Evolutionary conservation across 345 rosid species (phyloP), one percentile per base, ranked within the genome.

Genomic region (Lepidium didymum): DNA sequence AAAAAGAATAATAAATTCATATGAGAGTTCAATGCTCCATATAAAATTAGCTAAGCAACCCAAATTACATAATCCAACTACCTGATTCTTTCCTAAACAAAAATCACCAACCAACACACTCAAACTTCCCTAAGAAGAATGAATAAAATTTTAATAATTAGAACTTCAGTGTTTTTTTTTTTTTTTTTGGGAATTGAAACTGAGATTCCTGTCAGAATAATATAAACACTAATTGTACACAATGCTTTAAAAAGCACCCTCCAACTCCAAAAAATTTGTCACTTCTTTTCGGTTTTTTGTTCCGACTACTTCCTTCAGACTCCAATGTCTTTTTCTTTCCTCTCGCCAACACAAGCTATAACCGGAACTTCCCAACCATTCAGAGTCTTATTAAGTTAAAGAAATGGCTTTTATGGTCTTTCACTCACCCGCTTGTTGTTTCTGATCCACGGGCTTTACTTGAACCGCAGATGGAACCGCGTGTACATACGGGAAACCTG

Each of bases 381-480:
- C 56, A 59, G 23, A 34, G 50, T 62, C 13, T 31, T n/a, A 42
- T 51, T 3, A 34, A 25, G 46, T 61, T 59, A 25, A 54, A 19
- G 16, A 50, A 66, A 51, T 25, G 43, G 51, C n/a, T 10, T 25
- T 58, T 35, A 3, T 21, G 50, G 13, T 49, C 12, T 64, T 78
- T 86, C 83, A 93, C 79, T 90, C 92, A 73, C 92, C 97, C 16
- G 89, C 87, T 31, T 89, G 93, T 65, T 89, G 96, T 56, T 89
- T 91, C 76, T 91, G 91, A 73, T 94, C 96, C 12, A 91, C 82
- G 5, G 90, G 87, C 72, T 91, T 94, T 62, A 83, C 91, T 81
- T 85, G 99, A 61, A 81, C 94, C 2, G 79, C 83, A 19, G 75
- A 53, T 2, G 86, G 83, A 47, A 82, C 86, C 31, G 89, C 54